Conservation (phyloP, 495 filamentous ascomycete species). For the Friedmanniomyces endolithicus region DNA sequence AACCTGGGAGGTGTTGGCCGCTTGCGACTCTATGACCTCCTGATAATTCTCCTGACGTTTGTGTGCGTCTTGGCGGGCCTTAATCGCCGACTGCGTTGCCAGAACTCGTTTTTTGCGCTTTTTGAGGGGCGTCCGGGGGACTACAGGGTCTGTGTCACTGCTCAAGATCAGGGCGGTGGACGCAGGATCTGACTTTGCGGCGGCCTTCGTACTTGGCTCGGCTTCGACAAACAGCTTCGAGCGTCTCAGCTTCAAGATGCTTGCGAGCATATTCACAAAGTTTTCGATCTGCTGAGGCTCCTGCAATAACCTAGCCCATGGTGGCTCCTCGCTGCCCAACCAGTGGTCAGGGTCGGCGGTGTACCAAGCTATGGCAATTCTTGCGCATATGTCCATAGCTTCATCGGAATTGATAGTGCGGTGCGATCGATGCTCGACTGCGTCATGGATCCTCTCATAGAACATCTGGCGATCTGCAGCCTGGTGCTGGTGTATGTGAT, state of each 20-base stretch:
- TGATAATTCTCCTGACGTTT: slow-evolving; percentile 2
- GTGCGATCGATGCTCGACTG: background rate
- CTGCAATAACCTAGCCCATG: background rate
- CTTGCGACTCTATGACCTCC: background rate
- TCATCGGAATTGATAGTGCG: background rate
- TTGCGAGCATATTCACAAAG: background rate
- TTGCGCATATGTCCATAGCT: background rate
- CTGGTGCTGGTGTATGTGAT: background rate
- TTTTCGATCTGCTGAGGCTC: background rate
- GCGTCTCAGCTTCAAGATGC: background rate
- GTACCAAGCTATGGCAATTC: background rate
- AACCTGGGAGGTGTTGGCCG: background rate
- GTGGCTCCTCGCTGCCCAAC: background rate
- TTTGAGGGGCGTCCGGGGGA: background rate
- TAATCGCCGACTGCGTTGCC: background rate
- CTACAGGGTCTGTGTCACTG: background rate
- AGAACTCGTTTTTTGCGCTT: background rate
- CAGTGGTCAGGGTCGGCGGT: background rate
- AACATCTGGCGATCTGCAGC: background rate
- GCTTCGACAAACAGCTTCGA: background rate
- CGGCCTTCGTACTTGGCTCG: background rate
- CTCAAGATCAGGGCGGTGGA: background rate
- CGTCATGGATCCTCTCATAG: background rate
- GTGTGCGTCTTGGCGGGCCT: background rate
- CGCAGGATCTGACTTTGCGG: background rate